phyloP scores from a whole-genome alignment of 164 flowering plant species.

The Umbellularia californica region DNA sequence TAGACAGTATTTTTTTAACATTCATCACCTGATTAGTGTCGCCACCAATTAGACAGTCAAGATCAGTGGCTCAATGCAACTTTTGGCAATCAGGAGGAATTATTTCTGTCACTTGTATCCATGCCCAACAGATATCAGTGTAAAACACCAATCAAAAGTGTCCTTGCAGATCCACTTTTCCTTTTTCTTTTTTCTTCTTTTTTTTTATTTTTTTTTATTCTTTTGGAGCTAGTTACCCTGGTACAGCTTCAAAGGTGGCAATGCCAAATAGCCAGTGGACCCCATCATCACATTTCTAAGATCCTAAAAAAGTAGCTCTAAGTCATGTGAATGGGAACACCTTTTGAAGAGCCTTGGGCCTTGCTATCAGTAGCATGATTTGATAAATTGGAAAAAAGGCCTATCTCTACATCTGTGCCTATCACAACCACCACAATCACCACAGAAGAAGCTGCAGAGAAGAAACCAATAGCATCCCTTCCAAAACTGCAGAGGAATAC shows the following conservation, averaged over 20 bases:
- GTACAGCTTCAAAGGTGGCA: background rate
- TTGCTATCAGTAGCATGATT: background rate
- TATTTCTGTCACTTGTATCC: background rate
- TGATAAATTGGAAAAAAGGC: background rate
- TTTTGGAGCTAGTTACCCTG: background rate
- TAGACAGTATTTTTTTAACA: too few relatives aligned
- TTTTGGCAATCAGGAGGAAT: background rate
- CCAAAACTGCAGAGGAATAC: background rate
- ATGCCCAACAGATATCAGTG: background rate
- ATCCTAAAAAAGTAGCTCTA: background rate
- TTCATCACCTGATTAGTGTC: too few relatives aligned
- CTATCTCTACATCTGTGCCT: background rate
- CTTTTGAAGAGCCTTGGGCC: constrained; percentile 3
- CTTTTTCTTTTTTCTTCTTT: background rate
- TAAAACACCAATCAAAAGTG: background rate
- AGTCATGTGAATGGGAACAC: background rate
- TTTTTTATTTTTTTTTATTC: background rate
- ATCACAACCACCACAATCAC: background rate
- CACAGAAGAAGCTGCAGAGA: background rate
- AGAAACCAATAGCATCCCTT: background rate
- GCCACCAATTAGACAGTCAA: too few relatives aligned
- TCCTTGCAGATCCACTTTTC: background rate
- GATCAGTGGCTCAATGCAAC: too few relatives aligned
- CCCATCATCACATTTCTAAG: constrained; percentile 1
- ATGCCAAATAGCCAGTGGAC: background rate